Evolutionary conservation across 2,329 filamentous ascomycete species (phyloP).

Genomic region (Stagonosporopsis cucurbitacearum): DNA sequence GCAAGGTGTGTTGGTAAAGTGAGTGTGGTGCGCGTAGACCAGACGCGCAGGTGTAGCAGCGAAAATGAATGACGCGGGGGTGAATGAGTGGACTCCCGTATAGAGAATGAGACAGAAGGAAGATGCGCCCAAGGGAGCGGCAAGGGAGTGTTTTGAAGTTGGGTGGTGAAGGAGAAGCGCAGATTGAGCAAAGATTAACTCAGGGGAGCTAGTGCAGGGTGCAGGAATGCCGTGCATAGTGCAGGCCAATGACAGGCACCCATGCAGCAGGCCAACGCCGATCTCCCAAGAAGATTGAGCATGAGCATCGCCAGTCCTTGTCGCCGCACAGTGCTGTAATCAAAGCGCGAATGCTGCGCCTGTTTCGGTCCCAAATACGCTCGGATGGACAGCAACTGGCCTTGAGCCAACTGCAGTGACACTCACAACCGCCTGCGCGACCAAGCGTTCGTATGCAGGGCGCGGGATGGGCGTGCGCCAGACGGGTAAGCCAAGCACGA

Average conservation of each 20-base stretch:
- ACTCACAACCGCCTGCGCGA: conserved; percentile 18
- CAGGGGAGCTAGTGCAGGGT: conserved; percentile 25
- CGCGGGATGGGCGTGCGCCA: conserved; percentile 23
- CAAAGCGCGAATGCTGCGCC: background rate
- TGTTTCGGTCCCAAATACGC: background rate
- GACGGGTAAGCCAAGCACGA: conserved; percentile 12
- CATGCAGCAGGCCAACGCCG: conserved; percentile 27
- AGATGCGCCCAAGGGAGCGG: conserved; percentile 28
- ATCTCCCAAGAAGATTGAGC: conserved; percentile 17
- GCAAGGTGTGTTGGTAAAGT: background rate
- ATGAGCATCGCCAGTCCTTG: conserved; percentile 9
- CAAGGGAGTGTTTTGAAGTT: conserved; percentile 36
- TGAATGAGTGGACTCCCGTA: conserved; percentile 42
- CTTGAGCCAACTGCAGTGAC: conserved; percentile 10
- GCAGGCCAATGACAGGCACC: conserved; percentile 13
- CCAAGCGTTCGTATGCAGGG: conserved; percentile 26
- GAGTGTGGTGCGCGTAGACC: conserved; percentile 47
- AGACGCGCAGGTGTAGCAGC: conserved; percentile 38
- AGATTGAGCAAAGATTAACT: conserved; percentile 31
- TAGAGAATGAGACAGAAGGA: conserved; percentile 24
- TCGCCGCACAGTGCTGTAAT: background rate
- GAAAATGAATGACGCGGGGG: conserved; percentile 28
- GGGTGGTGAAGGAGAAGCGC: conserved; percentile 32
- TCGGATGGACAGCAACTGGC: conserved; percentile 10
- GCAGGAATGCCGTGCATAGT: conserved; percentile 21